Percentiles rank a stretch among this genome's conserved stretches.
These are phyloP conservation scores for apple (Malus domestica) DNA, from an alignment of 306 rosid genomes.

Conservation along the genomic window ASM211411v1 NC_041792.1:16480407-16480906, in stretches of 20 bases:
- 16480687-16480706: background rate
- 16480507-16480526: background rate
- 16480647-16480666: background rate
- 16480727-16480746: background rate
- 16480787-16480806: background rate
- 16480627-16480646: background rate
- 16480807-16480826: background rate
- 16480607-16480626: background rate
- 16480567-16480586: background rate
- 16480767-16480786: background rate
- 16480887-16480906: background rate
- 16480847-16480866: background rate
- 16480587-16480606: background rate
- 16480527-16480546: constrained; percentile 10
- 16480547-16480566: background rate
- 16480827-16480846: background rate
- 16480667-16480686: background rate
- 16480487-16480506: background rate
- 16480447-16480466: no score
- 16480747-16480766: background rate
- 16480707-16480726: background rate
- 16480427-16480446: no score
- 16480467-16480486: no score
- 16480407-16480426: background rate
- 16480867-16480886: background rate